phyloP scores from a whole-genome alignment of 352 stramenopile genomes.

The Phytopythium chamaehyphon region DNA sequence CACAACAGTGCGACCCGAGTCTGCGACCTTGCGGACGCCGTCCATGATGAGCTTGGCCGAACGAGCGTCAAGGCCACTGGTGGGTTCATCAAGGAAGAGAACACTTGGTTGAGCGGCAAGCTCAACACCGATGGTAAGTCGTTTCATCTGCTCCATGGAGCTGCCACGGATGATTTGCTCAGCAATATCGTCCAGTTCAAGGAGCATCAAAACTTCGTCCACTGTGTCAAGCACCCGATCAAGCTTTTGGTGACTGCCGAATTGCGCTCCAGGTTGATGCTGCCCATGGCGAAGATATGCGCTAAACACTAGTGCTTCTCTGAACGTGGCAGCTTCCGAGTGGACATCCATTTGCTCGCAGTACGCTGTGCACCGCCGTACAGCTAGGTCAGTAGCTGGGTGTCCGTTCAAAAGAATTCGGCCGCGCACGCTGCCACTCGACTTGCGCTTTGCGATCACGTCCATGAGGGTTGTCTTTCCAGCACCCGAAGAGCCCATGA shows the following conservation, averaged over 20 bases:
- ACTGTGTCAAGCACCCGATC: constrained; percentile 33
- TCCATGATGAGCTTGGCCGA: constrained; percentile 59
- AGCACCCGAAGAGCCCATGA: constrained; percentile 61
- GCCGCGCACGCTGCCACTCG: constrained; percentile 23
- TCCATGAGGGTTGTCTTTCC: constrained; percentile 36
- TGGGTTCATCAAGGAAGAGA: constrained; percentile 59
- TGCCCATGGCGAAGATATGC: constrained; percentile 63
- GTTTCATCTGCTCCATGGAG: constrained; percentile 53
- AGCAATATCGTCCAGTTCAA: constrained; percentile 57
- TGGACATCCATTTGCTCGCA: constrained; percentile 49
- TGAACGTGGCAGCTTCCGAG: constrained; percentile 66
- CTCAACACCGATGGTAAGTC: constrained; percentile 44
- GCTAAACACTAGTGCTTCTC: constrained; percentile 88
- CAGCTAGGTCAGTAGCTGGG: constrained; percentile 33
- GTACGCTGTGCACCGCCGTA: constrained; percentile 43
- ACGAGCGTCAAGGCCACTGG: constrained; percentile 64
- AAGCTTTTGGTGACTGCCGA: constrained; percentile 13
- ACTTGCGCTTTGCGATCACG: constrained; percentile 32
- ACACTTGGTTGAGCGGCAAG: constrained; percentile 40
- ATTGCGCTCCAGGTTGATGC: too few relatives aligned
- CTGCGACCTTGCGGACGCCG: constrained; percentile 49
- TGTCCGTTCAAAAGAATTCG: constrained; percentile 54
- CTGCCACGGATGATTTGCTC: constrained; percentile 31
- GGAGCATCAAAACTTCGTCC: constrained; percentile 80
- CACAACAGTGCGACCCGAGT: constrained; percentile 77